Evolutionary conservation across 306 rosid species (phyloP), one percentile per base, ranked within the genome.

Genomic region (Gastrolobium villosum): DNA sequence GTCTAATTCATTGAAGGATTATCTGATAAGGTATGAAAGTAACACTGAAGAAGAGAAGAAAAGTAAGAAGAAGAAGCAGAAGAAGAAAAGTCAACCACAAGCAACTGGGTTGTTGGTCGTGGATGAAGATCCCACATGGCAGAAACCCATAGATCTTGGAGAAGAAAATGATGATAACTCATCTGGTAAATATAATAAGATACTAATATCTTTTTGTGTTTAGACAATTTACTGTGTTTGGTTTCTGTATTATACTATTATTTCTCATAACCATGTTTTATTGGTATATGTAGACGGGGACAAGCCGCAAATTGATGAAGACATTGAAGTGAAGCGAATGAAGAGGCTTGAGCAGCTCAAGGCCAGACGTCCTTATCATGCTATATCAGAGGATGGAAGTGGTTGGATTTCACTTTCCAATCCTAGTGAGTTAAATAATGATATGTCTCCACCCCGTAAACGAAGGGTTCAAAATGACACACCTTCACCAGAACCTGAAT

Each of bases 41-140:
- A 92, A 79, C 62, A 72, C 75, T 11, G 90, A 79, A 35, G 96
- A 80, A 5, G 92, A 83, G 20, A 84, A 80, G 74, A 86, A 84
- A 48, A 80, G 48, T 56, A 85, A 83, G 81, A 87, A 75, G 82
- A 82, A 77, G 70, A 77, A 78, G 80, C 65, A 55, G 54, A 76
- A 86, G 81, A 79, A 71, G 77, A 83, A 53, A 78, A 55, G 56
- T 69, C 88, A 81, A 52, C 80, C 87, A 5, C 89, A 83, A 54
- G 81, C 89, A 35, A 50, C 71, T 13, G 89, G 97, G 20, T 84
- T 92, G 79, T 71, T 88, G 34, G 91, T 94, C 9, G 91, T 92
- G 63, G 93, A 94, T 65, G 91, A 90, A 81, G 98, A 94, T 37
- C 98, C 97, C n/a, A 68, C 84, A 31, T 94, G 96, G 97, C 93